Conservation (phyloP, 441 rosid species). For the Adansonia rubrostipa region DNA sequence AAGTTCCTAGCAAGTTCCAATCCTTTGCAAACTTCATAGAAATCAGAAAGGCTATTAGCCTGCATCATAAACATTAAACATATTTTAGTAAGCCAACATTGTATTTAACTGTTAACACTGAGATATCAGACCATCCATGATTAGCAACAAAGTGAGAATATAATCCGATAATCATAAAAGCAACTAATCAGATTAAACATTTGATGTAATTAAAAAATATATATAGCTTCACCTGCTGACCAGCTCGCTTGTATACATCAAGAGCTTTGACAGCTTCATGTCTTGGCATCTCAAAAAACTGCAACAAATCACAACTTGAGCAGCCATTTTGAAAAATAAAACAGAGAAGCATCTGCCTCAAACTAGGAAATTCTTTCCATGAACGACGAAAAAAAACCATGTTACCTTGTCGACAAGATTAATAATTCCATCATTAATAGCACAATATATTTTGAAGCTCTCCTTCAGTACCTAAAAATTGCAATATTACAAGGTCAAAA, state of each 20-base stretch:
- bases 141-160: background rate
- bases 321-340: constrained; percentile 12
- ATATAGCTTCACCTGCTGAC: constrained; percentile 75
- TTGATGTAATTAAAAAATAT: constrained; percentile 2
- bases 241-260: constrained; percentile 91
- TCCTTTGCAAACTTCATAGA: constrained; percentile 92
- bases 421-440: constrained; percentile 96
- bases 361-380: constrained; percentile 16
- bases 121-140: background rate
- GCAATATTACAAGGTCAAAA: constrained; percentile 19
- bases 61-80: constrained; percentile 37
- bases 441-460: constrained; percentile 95
- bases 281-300: constrained; percentile 99
- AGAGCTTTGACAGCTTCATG: constrained; percentile 95
- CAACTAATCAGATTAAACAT: constrained; percentile 14
- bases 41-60: constrained; percentile 91
- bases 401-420: constrained; percentile 96
- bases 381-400: constrained; percentile 15
- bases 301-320: constrained; percentile 38
- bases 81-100: background rate
- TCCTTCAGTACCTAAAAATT: constrained; percentile 85
- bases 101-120: background rate
- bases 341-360: background rate
- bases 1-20: constrained; percentile 98
- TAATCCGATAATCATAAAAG: background rate